Evolutionary conservation across 352 stramenopile genomes (phyloP).

Genomic region (Elongisporangium prolatum): DNA sequence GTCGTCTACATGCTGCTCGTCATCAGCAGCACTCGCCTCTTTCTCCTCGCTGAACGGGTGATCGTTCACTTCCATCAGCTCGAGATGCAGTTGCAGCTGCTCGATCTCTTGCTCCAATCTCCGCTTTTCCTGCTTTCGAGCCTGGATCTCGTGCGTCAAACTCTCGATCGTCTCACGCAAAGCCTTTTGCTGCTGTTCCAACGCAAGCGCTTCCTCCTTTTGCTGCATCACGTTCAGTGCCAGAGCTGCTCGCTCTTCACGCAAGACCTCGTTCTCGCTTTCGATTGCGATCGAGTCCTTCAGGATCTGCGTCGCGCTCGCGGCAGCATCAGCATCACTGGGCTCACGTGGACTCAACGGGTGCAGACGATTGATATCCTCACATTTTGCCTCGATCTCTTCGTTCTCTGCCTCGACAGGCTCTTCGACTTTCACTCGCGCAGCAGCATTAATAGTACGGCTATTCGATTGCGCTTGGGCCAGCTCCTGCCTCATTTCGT

Average conservation of each 20-base stretch:
- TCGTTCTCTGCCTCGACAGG: not conserved
- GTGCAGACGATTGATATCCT: no score
- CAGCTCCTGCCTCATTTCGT: not conserved
- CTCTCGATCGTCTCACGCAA: slow-evolving; percentile 20
- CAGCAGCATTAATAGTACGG: not conserved
- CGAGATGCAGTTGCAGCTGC: slow-evolving; percentile 46
- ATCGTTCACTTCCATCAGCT: slow-evolving; percentile 33
- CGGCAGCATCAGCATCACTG: not conserved
- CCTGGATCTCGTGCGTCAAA: slow-evolving; percentile 34
- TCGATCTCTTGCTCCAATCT: slow-evolving; percentile 60
- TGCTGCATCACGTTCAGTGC: slow-evolving; percentile 1
- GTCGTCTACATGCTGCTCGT: slow-evolving; percentile 9
- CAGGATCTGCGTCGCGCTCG: not conserved
- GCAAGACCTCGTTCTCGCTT: not conserved
- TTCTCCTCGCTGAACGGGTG: slow-evolving; percentile 7
- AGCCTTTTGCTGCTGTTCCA: slow-evolving; percentile 11
- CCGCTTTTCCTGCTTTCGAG: slow-evolving; percentile 33
- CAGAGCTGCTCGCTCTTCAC: not conserved
- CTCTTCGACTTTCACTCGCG: not conserved
- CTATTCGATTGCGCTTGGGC: not conserved
- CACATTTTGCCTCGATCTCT: no score
- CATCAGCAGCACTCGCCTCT: slow-evolving; percentile 7
- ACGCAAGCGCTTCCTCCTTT: slow-evolving; percentile 9
- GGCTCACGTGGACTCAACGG: no score
- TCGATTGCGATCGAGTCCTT: not conserved